phyloP scores from a whole-genome alignment of 164 flowering plant genomes.

The Sextonia rubra region DNA sequence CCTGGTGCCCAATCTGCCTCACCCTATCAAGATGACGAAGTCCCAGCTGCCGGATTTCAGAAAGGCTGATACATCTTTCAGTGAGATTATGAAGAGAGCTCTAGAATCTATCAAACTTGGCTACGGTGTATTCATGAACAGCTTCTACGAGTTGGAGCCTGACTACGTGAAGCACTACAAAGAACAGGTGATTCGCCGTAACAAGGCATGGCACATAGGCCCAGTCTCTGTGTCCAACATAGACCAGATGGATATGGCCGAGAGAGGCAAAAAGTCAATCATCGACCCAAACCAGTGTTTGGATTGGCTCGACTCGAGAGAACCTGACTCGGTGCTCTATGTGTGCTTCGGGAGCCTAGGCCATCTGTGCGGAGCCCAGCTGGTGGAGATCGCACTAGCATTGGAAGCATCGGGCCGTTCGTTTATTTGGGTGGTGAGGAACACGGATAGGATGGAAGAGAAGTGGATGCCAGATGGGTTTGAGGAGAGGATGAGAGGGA shows the following conservation, averaged over 20 bases:
- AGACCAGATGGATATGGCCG: too few species aligned
- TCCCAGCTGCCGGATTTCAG: slow-evolving; percentile 9
- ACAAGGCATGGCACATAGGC: slow-evolving; percentile 29
- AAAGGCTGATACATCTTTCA: neutral
- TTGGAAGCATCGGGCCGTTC: too few species aligned
- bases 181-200: neutral
- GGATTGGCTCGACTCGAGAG: too few species aligned
- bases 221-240: slow-evolving; percentile 23
- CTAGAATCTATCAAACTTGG: slow-evolving; percentile 6
- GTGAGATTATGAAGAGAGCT: neutral
- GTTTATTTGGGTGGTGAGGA: too few species aligned
- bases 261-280: too few species aligned
- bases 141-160: slow-evolving; percentile 32
- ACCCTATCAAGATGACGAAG: slow-evolving; percentile 18
- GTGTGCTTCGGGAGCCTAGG: too few species aligned
- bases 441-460: neutral
- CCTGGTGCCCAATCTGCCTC: slow-evolving; percentile 23
- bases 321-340: too few species aligned
- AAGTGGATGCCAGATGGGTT: too few species aligned
- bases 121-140: slow-evolving; percentile 30
- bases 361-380: too few species aligned
- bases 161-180: slow-evolving; percentile 19
- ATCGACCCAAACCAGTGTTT: too few species aligned
- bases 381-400: too few species aligned
- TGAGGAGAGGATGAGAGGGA: too few species aligned